Evolutionary conservation across 768 basidiomycete genomes (phyloP).

Genomic region (Guyanaporus albipodus): DNA sequence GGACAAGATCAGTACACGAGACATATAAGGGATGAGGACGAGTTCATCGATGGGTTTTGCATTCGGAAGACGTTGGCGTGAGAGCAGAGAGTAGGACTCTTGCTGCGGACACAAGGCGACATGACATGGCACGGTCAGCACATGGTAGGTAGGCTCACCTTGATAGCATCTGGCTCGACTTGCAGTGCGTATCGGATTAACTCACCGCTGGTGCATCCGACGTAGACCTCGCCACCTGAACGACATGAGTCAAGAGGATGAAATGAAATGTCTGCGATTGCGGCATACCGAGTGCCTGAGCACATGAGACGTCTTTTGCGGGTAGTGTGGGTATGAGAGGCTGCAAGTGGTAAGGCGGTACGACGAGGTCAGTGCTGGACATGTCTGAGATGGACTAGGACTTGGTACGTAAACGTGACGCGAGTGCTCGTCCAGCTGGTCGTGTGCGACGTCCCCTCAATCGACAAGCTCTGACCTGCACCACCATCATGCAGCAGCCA

Average conservation of each 20-base stretch:
- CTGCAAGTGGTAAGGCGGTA: slow-evolving; percentile 61
- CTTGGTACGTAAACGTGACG: slow-evolving; percentile 17
- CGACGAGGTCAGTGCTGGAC: slow-evolving; percentile 38
- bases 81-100: slow-evolving; percentile 62
- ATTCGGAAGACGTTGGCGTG: slow-evolving; percentile 64
- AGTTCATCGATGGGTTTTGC: slow-evolving; percentile 78
- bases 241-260: slow-evolving; percentile 3
- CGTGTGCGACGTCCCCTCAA: too few species aligned
- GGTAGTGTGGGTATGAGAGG: slow-evolving; percentile 40
- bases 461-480: neutral
- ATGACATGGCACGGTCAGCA: neutral
- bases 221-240: slow-evolving; percentile 78
- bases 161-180: slow-evolving; percentile 44
- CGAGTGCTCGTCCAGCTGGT: too few species aligned
- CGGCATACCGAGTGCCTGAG: slow-evolving; percentile 54
- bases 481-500: slow-evolving; percentile 13
- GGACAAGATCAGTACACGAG: slow-evolving; percentile 69
- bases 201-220: slow-evolving; percentile 83
- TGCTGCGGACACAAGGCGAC: slow-evolving; percentile 30
- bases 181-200: slow-evolving; percentile 76
- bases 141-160: slow-evolving; percentile 33
- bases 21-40: slow-evolving; percentile 70
- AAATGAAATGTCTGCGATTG: neutral
- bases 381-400: slow-evolving; percentile 10
- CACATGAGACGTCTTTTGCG: slow-evolving; percentile 33